A percentile compares a stretch with the other conserved stretches of the same genome.
These are phyloP conservation scores for Zostera marina DNA, from an alignment of 116 monocot genomes.

Conservation along the genomic window DNA sequence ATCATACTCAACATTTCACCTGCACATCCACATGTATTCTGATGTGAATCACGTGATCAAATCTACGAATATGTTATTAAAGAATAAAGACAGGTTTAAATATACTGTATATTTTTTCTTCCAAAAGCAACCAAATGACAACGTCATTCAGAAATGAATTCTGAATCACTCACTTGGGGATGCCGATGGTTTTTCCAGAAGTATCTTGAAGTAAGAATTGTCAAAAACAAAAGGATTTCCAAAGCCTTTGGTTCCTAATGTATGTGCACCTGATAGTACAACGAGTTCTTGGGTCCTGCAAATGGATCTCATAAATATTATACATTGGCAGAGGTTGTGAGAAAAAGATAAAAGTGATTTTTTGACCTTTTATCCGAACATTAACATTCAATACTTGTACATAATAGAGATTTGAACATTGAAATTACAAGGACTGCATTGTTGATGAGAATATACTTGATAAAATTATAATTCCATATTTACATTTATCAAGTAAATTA, in stretches of 20 bases:
- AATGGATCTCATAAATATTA: background rate
- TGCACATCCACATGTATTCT: constrained; percentile 8
- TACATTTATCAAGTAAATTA: too few relatives aligned
- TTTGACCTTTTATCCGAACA: too few relatives aligned
- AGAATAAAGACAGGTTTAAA: too few relatives aligned
- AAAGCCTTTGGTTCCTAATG: constrained; percentile 82
- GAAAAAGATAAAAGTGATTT: background rate
- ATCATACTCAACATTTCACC: constrained; percentile 65
- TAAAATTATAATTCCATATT: too few relatives aligned
- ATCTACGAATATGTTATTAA: background rate
- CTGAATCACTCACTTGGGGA: constrained; percentile 31
- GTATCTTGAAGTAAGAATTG: constrained; percentile 82
- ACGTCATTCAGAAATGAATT: background rate
- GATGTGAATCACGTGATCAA: too few relatives aligned
- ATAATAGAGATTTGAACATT: too few relatives aligned
- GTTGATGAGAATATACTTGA: too few relatives aligned
- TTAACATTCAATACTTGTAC: too few relatives aligned
- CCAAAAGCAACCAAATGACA: too few relatives aligned
- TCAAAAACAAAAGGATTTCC: constrained; percentile 70
- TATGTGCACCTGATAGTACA: constrained; percentile 84
- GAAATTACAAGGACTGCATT: too few relatives aligned
- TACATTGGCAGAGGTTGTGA: background rate
- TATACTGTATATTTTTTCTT: background rate
- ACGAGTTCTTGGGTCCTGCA: constrained; percentile 83
- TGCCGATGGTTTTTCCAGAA: constrained; percentile 75